These are phyloP conservation scores for Kuraishia molischiana DNA, from an alignment of 805 yeast genomes.

Conservation along the genomic window DNA sequence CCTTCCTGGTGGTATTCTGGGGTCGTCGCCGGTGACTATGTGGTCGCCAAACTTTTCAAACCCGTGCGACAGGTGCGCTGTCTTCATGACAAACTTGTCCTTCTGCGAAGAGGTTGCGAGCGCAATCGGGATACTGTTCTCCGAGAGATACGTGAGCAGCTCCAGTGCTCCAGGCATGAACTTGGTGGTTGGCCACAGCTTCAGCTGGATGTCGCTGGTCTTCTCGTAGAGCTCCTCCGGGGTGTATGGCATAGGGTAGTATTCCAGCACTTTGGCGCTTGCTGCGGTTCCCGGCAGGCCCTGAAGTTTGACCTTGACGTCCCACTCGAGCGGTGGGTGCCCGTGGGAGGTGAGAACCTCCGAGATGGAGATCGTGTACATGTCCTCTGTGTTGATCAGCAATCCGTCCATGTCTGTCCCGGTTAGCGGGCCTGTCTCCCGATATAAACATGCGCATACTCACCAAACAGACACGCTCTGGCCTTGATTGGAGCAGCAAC, in stretches of 20 bases:
- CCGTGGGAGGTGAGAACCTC: constrained; percentile 57
- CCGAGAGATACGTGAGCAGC: constrained; percentile 43
- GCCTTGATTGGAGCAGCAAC: constrained; percentile 8
- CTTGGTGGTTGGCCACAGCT: constrained; percentile 50
- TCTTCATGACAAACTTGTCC: constrained; percentile 58
- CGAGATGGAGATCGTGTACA: constrained; percentile 73
- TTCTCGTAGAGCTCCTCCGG: constrained; percentile 50
- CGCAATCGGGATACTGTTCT: constrained; percentile 63
- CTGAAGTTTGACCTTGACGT: constrained; percentile 75
- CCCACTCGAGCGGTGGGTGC: constrained; percentile 84
- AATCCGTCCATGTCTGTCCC: constrained; percentile 86
- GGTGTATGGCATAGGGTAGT: constrained; percentile 46
- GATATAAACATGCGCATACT: too few species aligned
- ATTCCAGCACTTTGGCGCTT: constrained; percentile 50
- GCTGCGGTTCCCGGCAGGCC: constrained; percentile 87
- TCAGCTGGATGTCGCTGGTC: constrained; percentile 43
- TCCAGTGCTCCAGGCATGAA: constrained; percentile 84
- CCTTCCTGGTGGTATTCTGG: constrained; percentile 69
- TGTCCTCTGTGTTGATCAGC: constrained; percentile 82
- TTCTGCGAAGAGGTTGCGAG: constrained; percentile 79
- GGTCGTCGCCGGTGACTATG: constrained; percentile 83
- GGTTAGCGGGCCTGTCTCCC: too few species aligned
- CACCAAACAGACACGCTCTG: constrained; percentile 68
- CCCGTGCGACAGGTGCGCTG: constrained; percentile 54
- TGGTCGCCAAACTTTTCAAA: constrained; percentile 55